phyloP scores from a whole-genome alignment of 169 alveolate genomes.

The Ichthyophthirius multifiliis region DNA sequence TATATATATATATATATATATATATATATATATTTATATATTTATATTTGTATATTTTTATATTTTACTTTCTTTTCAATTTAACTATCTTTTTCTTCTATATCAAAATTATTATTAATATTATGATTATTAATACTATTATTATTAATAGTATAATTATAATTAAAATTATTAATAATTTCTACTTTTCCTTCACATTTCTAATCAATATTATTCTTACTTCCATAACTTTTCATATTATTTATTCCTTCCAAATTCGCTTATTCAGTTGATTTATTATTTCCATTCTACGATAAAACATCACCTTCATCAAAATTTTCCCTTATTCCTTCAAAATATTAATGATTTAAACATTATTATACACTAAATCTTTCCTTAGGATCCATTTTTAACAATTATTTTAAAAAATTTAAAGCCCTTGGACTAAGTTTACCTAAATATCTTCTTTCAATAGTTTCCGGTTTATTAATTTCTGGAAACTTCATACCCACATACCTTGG shows the following conservation, averaged over 20 bases:
- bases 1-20: background rate
- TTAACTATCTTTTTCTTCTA: background rate
- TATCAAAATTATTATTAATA: background rate
- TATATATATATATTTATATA: background rate
- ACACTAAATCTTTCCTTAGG: constrained; percentile 72
- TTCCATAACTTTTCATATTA: background rate
- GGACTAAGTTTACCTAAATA: constrained; percentile 66
- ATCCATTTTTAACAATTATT: constrained; percentile 64
- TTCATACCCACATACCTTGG: constrained; percentile 55
- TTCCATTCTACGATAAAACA: background rate
- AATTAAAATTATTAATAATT: background rate
- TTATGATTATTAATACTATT: background rate
- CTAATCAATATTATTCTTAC: constrained; percentile 1
- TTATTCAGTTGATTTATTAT: background rate
- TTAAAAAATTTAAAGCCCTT: constrained; percentile 66
- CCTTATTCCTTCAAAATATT: constrained; percentile 55
- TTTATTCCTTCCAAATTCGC: background rate
- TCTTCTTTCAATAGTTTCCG: constrained; percentile 77
- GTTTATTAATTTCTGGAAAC: constrained; percentile 71
- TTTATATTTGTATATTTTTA: background rate
- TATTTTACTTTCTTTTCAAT: background rate
- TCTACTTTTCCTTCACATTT: background rate
- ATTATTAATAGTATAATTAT: background rate
- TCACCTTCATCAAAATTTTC: background rate
- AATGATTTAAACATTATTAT: constrained; percentile 66